Base-by-base conservation (phyloP, 495 filamentous ascomycete species). In the Parathielavia appendiculata region DNA sequence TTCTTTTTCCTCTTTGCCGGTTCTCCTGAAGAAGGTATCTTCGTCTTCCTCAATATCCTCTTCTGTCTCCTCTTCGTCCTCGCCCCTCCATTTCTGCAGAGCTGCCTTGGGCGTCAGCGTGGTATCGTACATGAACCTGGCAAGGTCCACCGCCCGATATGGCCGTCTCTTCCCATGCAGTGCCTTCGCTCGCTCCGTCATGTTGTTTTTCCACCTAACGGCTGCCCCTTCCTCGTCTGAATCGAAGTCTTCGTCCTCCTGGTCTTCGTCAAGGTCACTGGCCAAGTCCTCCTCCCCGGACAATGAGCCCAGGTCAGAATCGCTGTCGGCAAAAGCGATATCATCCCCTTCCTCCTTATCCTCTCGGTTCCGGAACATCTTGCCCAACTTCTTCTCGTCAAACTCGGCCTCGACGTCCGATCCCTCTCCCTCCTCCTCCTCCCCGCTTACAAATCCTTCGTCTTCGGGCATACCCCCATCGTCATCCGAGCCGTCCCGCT, bases 301-400 rank as follows among this genome's bases (percentile, higher is more conserved):
- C 38, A 96, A 73, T 14, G 93, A 97, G 13, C 93, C 93, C 4
- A 97, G 76, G 69, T 97, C 95, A 8, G 92, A 97, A 67, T 98
- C 93, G 65, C 88, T 93, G 65, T 97, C 92, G 1, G 92, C 92
- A 71, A 96, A 98, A n/a, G 82, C 87, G 61, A 96, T 58, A 41
- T 83, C 86, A 36, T 85, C 83, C 13, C 77, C 73, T 9, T 67
- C 75, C 40, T 75, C 73, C 17, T 73, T 66, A 52, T 81, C 73
- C 16, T 72, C 71, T 30, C 66, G 61, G 39, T 72, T 69, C 22
- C 66, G 71, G 65, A 86, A 83, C 49, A 80, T 71, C 44, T 75
- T 81, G 35, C 83, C 83, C n/a, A 83, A 66, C 54, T 77, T 83
- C 35, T 76, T 71, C 43, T 78, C 72, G 11, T 77, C 73, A 23